These are phyloP conservation scores for Arabis alpina DNA, from an alignment of 345 rosid genomes.

Conservation along the genomic window DNA sequence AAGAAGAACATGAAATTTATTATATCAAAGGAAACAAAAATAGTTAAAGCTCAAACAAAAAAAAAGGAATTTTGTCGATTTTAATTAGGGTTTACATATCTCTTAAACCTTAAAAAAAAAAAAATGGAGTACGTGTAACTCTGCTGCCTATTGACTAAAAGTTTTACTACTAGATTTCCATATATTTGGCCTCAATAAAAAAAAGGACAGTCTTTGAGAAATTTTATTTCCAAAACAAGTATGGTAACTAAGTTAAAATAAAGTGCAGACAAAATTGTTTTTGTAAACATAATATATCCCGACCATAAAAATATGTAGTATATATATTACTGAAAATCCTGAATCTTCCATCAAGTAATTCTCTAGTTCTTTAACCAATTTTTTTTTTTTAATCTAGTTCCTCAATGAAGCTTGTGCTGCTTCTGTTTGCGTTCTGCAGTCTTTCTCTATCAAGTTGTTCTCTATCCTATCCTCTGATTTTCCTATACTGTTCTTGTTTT, in stretches of 20 bases:
- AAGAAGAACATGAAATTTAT: no score
- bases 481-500: not conserved
- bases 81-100: not conserved
- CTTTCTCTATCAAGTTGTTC: constrained; percentile 37
- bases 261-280: not conserved
- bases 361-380: no score
- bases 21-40: no score
- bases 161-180: not conserved
- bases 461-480: constrained; percentile 19
- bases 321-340: not conserved
- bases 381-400: not conserved
- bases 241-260: not conserved
- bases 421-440: constrained; percentile 26
- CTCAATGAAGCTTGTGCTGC: constrained; percentile 30
- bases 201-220: not conserved
- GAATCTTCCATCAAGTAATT: constrained; percentile 1
- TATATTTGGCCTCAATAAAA: not conserved
- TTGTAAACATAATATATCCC: not conserved
- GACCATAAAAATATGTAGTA: not conserved
- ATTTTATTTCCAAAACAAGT: not conserved
- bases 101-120: not conserved
- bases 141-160: constrained; percentile 10
- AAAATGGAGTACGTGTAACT: not conserved
- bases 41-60: no score
- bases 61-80: no score